Evolutionary conservation across 2,329 filamentous ascomycete species (phyloP).

Genomic region (Penicillium sp.): DNA sequence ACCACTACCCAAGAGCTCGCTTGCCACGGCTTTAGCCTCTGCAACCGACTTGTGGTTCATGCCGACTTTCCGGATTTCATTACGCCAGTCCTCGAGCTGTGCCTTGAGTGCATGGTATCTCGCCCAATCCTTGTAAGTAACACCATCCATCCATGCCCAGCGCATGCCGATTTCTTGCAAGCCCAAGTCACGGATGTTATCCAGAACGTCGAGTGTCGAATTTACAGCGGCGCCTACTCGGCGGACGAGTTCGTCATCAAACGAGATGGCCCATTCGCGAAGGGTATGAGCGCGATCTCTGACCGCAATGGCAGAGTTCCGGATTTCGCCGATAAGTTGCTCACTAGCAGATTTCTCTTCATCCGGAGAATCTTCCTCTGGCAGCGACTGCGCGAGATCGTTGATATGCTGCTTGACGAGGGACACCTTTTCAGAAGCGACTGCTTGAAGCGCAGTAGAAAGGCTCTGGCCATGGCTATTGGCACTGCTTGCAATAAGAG

Average conservation of each 20-base stretch:
- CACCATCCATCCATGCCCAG: conserved; percentile 93
- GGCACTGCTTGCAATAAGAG: conserved; percentile 66
- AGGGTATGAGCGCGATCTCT: conserved; percentile 75
- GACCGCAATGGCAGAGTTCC: conserved; percentile 67
- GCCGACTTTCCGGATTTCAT: conserved; percentile 74
- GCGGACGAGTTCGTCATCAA: conserved; percentile 66
- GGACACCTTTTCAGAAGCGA: conserved; percentile 62
- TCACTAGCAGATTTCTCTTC: conserved; percentile 54
- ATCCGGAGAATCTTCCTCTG: conserved; percentile 56
- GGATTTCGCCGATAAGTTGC: conserved; percentile 56
- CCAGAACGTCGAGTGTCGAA: conserved; percentile 77
- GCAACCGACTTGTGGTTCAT: conserved; percentile 69
- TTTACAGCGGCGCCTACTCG: conserved; percentile 72
- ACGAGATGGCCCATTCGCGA: conserved; percentile 71
- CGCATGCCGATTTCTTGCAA: conserved; percentile 87
- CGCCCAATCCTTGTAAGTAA: conserved; percentile 96
- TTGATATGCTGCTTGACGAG: conserved; percentile 67
- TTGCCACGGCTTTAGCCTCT: conserved; percentile 64
- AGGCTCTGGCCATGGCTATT: conserved; percentile 46
- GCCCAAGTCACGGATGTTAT: conserved; percentile 77
- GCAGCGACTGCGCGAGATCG: conserved; percentile 52
- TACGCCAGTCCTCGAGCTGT: conserved; percentile 79
- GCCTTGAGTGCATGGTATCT: conserved; percentile 87
- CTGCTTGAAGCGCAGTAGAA: conserved; percentile 66
- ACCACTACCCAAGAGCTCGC: conserved; percentile 70